phyloP scores from a whole-genome alignment of 2,329 filamentous ascomycete genomes.

The Periconia sp. region DNA sequence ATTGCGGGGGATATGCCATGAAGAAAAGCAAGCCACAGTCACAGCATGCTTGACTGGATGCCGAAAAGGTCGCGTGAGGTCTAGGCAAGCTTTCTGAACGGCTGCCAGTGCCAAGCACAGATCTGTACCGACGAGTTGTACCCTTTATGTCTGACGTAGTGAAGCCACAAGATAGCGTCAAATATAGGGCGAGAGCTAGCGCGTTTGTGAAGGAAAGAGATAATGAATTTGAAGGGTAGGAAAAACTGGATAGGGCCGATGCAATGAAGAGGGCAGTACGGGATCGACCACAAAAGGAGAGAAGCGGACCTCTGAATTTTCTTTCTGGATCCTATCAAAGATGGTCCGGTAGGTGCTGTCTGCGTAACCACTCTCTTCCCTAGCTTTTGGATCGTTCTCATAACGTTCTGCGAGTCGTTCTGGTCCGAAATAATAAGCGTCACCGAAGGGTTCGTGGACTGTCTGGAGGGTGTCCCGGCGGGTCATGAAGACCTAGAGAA shows the following conservation, averaged over 20 bases:
- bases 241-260: conserved; percentile 9
- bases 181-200: conserved; percentile 11
- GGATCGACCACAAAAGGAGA: conserved; percentile 5
- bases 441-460: conserved; percentile 94
- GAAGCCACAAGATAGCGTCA: conserved; percentile 23
- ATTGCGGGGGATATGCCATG: neutral
- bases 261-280: conserved; percentile 9
- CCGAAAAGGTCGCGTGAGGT: conserved; percentile 5
- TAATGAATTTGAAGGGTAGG: conserved; percentile 11
- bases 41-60: neutral
- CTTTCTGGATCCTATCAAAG: conserved; percentile 72
- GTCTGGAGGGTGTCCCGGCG: conserved; percentile 78
- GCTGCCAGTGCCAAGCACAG: conserved; percentile 3
- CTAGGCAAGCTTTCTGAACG: neutral
- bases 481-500: conserved; percentile 81
- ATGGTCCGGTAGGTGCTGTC: conserved; percentile 75
- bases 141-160: conserved; percentile 17
- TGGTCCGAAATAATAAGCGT: conserved; percentile 94
- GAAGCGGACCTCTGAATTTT: conserved; percentile 70
- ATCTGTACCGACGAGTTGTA: conserved; percentile 15
- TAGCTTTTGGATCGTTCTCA: conserved; percentile 63
- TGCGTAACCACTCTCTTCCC: conserved; percentile 63
- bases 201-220: conserved; percentile 16
- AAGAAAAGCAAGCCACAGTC: neutral
- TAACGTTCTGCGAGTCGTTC: conserved; percentile 83